A percentile compares a stretch with the other conserved stretches of the same genome.
Conservation (phyloP, 1,139 yeast species). For the Spencermartinsiella ligniputridi region DNA sequence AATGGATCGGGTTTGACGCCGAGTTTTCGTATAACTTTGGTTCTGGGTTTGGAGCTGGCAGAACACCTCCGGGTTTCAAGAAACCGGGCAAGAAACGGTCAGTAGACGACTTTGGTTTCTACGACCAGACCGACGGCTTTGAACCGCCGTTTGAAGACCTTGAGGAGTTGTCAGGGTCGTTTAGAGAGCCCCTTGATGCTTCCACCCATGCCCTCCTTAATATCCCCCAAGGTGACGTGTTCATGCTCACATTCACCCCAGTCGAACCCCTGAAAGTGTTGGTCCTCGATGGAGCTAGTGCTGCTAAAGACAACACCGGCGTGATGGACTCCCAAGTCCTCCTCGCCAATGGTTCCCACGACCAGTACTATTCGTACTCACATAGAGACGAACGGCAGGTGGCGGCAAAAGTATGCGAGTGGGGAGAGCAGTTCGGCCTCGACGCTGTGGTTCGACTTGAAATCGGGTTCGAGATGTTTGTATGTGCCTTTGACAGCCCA, state of each 20-base stretch:
- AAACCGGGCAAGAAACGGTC: not conserved
- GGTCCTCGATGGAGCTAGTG: conserved; percentile 54
- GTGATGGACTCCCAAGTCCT: conserved; percentile 57
- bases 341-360: conserved; percentile 31
- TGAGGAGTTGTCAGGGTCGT: not conserved
- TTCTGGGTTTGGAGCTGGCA: conserved; percentile 8
- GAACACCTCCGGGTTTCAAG: not conserved
- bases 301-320: conserved; percentile 45
- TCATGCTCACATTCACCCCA: conserved; percentile 43
- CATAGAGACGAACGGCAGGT: not conserved
- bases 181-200: not conserved
- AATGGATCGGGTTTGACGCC: conserved; percentile 57
- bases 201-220: not conserved
- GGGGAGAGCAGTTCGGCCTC: conserved; percentile 47
- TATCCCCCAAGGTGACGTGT: not conserved
- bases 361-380: conserved; percentile 16
- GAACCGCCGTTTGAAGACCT: not conserved
- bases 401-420: conserved; percentile 41
- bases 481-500: conserved; percentile 47
- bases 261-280: conserved; percentile 44
- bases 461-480: conserved; percentile 50
- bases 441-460: conserved; percentile 53
- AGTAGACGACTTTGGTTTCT: not conserved
- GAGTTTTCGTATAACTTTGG: conserved; percentile 52
- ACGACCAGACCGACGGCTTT: not conserved